Evolutionary conservation across 2,329 filamentous ascomycete species (phyloP), one percentile per base, ranked within the genome.

Genomic region (Botrytis galanthina): DNA sequence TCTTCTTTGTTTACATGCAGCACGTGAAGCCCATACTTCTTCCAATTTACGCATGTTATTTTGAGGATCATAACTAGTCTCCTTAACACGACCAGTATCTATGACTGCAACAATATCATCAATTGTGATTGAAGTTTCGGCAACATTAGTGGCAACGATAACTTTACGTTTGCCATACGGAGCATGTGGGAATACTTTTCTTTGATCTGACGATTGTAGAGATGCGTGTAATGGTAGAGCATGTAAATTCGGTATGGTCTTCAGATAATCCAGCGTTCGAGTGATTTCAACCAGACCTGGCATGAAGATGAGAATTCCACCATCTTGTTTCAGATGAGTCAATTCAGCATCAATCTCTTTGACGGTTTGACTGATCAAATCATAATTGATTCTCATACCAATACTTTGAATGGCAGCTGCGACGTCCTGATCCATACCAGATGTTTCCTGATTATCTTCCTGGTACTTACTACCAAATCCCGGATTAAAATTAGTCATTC

Each of bases 71-170:
- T 95, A 98, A 80, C 93, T 95, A 0, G 95, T 99, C 82, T 99
- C 95, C 81, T 99, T 99, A 74, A 99, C 96, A 71, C 94, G 91
- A 42, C 96, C 96, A 18, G 92, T 96, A 81, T 99, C 96, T 76
- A 99, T 95, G 63, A 99, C 96, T 3, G 93, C 95, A 3, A 98
- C 93, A 71, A 99, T 93, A 80, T 99, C 96, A 80, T 98, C 95
- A 74, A 99, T 99, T 0, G 96, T 99, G 81, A 99, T 98, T 3
- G 96, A 98, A 0, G 96, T 99, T 82, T 99, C 96, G 2, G 96
- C 96, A 3, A 99, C 95, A 79, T 99, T 99, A 62, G 96, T 99
- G 1, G 96, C 93, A 10, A 95, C 93, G 48, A 99, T 93, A 20
- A 99, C 89, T 83, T 99, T 99, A 51, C 96, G 88, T 83, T 93